These are phyloP conservation scores for Rhodotorula sp. DNA, from an alignment of 1,284 basidiomycete species.

Conservation along the genomic window DNA sequence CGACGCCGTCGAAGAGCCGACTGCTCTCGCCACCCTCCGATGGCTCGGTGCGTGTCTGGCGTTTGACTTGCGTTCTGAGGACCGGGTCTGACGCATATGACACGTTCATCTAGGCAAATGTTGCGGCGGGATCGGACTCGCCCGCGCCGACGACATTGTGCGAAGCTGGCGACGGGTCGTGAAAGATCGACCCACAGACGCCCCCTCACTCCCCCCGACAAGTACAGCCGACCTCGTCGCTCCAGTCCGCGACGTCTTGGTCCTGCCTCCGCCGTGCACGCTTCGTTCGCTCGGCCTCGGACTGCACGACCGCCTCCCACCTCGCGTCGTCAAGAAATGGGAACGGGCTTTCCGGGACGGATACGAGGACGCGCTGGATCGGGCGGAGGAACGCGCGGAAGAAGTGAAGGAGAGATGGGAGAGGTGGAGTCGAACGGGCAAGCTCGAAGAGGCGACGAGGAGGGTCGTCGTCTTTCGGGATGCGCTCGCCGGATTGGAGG, in stretches of 20 bases:
- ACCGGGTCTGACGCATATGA: too few species aligned
- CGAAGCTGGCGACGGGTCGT: conserved; percentile 27
- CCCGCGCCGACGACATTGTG: conserved; percentile 22
- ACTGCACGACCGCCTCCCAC: conserved; percentile 13
- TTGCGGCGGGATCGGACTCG: conserved; percentile 17
- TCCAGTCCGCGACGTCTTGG: conserved; percentile 26
- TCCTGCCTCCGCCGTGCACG: conserved; percentile 22
- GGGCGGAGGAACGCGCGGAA: conserved; percentile 10
- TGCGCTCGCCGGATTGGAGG: not conserved
- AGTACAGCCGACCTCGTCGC: conserved; percentile 2
- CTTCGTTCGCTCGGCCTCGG: conserved; percentile 25
- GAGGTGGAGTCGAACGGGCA: conserved; percentile 23
- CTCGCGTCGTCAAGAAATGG: conserved; percentile 13
- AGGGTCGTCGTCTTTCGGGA: conserved; percentile 26
- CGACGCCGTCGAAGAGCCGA: conserved; percentile 22
- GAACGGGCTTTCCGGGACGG: conserved; percentile 15
- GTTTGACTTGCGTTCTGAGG: not conserved
- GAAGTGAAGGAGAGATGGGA: conserved; percentile 27
- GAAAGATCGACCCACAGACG: conserved; percentile 26
- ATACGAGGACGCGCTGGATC: conserved; percentile 13
- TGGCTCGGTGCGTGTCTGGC: conserved; percentile 27
- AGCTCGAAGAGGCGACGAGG: conserved; percentile 16
- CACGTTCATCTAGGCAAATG: conserved; percentile 6
- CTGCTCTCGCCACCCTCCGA: conserved; percentile 21
- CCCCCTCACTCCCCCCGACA: conserved; percentile 7